Evolutionary conservation across 345 rosid species (phyloP), one percentile per base, ranked within the genome.

Genomic region (Jatropha curcas): DNA sequence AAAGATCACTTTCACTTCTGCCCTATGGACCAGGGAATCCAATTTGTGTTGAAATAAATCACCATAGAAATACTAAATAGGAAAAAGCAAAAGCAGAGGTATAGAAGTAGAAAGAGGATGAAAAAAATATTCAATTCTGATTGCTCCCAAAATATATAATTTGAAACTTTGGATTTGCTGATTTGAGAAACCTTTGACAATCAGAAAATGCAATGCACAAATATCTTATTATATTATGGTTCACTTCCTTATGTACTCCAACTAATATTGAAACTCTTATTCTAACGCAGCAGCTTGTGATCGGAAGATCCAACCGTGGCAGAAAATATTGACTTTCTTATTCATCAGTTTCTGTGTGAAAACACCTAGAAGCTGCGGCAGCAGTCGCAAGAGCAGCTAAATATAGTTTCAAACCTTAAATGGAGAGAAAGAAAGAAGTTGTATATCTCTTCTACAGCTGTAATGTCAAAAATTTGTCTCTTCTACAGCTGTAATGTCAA

Each of bases 261-360:
- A 0, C 1, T 63, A 12, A 62, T 30, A 12, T 5, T 63, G 31
- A 63, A 4, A 63, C 1, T n/a, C 28, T 63, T 22, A 22, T 63
- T 63, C 27, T 37, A 22, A 10, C 39, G 50, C 30, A 27, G n/a
- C 67, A 63, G 67, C 17, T 61, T 34, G 22, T 62, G 66, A 62
- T 11, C 33, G 4, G 14, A 11, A 33, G 33, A 56, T 56, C 17
- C 11, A 56, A 35, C 39, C n/a, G 24, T 34, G 37, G 24, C 13
- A 31, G 37, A 41, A 60, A 8, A 60, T 31, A 60, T 60, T 60
- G 64, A 34, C 24, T 4, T 60, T 34, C 5, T 31, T 1, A 19
- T 31, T 16, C 41, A 60, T 12, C 64, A 41, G n/a, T 16, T 20
- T 7, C 17, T 48, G 19, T 48, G n/a, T 7, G 50, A 45, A 5